Evolutionary conservation across 1,284 basidiomycete genomes (phyloP).

Genomic region (Apiotrichum domesticum): DNA sequence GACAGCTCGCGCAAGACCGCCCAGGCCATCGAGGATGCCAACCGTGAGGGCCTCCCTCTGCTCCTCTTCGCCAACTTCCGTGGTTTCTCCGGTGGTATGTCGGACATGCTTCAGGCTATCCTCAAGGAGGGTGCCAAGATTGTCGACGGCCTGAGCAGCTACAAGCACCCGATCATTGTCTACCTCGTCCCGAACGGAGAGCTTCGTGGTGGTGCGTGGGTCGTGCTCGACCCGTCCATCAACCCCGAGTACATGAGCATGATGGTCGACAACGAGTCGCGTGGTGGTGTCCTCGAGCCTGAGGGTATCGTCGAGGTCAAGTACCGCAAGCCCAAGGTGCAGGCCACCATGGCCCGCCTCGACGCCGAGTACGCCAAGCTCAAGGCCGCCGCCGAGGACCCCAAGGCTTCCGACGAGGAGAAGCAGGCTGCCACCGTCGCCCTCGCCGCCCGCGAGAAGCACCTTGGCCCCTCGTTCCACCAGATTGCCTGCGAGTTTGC

Average conservation of each 20-base stretch:
- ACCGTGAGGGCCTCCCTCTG: constrained; percentile 90
- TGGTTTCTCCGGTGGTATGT: constrained; percentile 91
- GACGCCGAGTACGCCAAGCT: constrained; percentile 76
- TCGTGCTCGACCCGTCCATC: constrained; percentile 96
- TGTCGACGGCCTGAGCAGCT: constrained; percentile 93
- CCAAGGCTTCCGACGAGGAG: constrained; percentile 64
- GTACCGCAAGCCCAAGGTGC: constrained; percentile 78
- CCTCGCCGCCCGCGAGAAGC: constrained; percentile 70
- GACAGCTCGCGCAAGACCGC: constrained; percentile 99
- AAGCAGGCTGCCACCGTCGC: constrained; percentile 63
- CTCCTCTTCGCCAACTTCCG: constrained; percentile 99
- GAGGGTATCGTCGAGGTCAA: constrained; percentile 92
- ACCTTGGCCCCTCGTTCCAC: constrained; percentile 83
- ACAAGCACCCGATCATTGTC: constrained; percentile 98
- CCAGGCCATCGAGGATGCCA: constrained; percentile 97
- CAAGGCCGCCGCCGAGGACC: constrained; percentile 72
- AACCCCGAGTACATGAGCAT: constrained; percentile 97
- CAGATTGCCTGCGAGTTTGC: constrained; percentile 92
- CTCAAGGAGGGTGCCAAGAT: constrained; percentile 94
- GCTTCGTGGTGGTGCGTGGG: constrained; percentile 98
- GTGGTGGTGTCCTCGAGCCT: constrained; percentile 95
- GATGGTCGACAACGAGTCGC: constrained; percentile 92
- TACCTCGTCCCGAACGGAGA: constrained; percentile 99
- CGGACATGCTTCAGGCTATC: constrained; percentile 70
- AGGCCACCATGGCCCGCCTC: constrained; percentile 87